phyloP scores from a whole-genome alignment of 345 rosid species.

The Corchorus olitorius region DNA sequence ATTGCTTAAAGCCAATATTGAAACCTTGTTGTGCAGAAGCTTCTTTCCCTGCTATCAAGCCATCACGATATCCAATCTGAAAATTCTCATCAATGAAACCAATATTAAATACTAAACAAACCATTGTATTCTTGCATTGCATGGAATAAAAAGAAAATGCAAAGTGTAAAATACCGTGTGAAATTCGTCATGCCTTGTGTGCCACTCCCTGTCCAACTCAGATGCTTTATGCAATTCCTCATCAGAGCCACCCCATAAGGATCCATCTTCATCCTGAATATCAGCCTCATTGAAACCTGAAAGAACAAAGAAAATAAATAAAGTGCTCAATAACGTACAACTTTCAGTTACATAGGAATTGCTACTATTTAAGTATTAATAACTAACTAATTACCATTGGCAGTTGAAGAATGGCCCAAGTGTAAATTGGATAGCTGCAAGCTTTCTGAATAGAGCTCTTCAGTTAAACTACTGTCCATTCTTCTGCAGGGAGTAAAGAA shows the following conservation, averaged over 20 bases:
- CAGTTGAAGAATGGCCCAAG: slow-evolving; percentile 1
- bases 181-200: slow-evolving; percentile 44
- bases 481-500: background rate
- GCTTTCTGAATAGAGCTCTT: slow-evolving; percentile 16
- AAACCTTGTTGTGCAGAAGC: slow-evolving; percentile 81
- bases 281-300: slow-evolving; percentile 35
- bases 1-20: slow-evolving; percentile 69
- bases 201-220: slow-evolving; percentile 50
- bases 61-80: slow-evolving; percentile 84
- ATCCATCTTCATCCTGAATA: slow-evolving; percentile 38
- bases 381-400: slow-evolving; percentile 6
- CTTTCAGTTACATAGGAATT: too few relatives aligned
- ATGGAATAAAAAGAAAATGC: background rate
- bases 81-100: slow-evolving; percentile 5
- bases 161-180: slow-evolving; percentile 38
- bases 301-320: background rate
- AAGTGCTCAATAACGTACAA: background rate
- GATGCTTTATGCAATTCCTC: slow-evolving; percentile 42
- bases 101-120: slow-evolving; percentile 33
- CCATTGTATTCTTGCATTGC: slow-evolving; percentile 11
- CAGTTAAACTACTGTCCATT: slow-evolving; percentile 2
- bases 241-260: slow-evolving; percentile 46
- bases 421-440: slow-evolving; percentile 11
- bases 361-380: too few relatives aligned
- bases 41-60: slow-evolving; percentile 74